Conservation (phyloP, 2,329 filamentous ascomycete genomes). For the Hymenoscyphus salicellus region DNA sequence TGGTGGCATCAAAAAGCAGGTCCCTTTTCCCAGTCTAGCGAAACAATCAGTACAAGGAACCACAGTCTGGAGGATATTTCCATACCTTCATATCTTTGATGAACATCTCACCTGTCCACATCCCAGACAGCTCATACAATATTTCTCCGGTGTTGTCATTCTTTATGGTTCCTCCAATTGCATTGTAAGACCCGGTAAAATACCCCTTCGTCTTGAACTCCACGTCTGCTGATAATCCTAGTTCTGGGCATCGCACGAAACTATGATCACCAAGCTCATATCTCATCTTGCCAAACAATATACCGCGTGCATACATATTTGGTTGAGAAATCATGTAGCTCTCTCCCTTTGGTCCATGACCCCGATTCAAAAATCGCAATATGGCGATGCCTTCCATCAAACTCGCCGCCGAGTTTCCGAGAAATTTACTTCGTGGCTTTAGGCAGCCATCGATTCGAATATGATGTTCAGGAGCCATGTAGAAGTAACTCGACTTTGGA, state of each 20-base stretch:
- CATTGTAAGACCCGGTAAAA: conserved; percentile 94
- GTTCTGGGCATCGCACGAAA: conserved; percentile 85
- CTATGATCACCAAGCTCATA: conserved; percentile 97
- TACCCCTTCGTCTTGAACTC: conserved; percentile 99
- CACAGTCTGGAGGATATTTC: not conserved
- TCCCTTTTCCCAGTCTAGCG: conserved; percentile 83
- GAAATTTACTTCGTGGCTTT: conserved; percentile 90
- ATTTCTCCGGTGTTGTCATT: conserved; percentile 81
- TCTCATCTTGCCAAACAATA: conserved; percentile 98
- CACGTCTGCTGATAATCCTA: conserved; percentile 81
- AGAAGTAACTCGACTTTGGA: conserved; percentile 98
- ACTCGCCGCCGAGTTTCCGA: conserved; percentile 95
- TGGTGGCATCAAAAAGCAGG: conserved; percentile 81
- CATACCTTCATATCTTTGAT: conserved; percentile 77
- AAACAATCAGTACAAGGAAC: conserved; percentile 12
- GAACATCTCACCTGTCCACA: conserved; percentile 94
- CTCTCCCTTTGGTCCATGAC: conserved; percentile 67
- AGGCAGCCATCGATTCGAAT: conserved; percentile 94
- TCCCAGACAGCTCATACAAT: conserved; percentile 85
- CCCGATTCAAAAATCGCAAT: conserved; percentile 75
- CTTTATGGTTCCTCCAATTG: conserved; percentile 87
- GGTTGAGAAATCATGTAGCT: conserved; percentile 93
- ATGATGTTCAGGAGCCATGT: conserved; percentile 89
- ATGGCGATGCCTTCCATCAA: conserved; percentile 97
- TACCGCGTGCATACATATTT: conserved; percentile 98